phyloP scores from a whole-genome alignment of 2,329 filamentous ascomycete species.

The Parafenestella ontariensis region DNA sequence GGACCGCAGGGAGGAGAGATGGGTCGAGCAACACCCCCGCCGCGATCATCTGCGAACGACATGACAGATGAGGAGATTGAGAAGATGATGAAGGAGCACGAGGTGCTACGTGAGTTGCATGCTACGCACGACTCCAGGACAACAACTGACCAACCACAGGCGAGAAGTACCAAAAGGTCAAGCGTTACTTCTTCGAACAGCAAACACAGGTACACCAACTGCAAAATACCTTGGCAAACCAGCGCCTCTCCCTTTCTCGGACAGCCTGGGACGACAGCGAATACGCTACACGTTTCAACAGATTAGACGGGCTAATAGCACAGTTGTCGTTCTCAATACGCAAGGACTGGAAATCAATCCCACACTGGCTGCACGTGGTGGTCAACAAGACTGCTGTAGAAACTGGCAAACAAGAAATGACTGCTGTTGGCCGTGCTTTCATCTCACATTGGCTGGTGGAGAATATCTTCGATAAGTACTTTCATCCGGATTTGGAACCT shows the following conservation, averaged over 20 bases:
- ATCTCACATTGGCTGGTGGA: constrained; percentile 91
- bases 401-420: constrained; percentile 97
- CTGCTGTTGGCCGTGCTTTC: constrained; percentile 85
- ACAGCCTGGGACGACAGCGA: constrained; percentile 95
- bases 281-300: constrained; percentile 86
- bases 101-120: constrained; percentile 55
- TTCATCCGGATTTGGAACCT: constrained; percentile 86
- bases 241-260: constrained; percentile 90
- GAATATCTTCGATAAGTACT: constrained; percentile 88
- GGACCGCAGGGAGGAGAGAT: constrained; percentile 38
- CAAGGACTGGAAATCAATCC: constrained; percentile 88
- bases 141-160: constrained; percentile 59
- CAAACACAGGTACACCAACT: constrained; percentile 88
- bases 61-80: constrained; percentile 57
- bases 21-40: constrained; percentile 55
- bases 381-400: constrained; percentile 86
- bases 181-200: constrained; percentile 95
- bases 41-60: constrained; percentile 48
- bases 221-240: constrained; percentile 96
- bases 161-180: constrained; percentile 97
- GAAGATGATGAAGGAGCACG: constrained; percentile 58
- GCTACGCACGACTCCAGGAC: neutral
- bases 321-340: constrained; percentile 95
- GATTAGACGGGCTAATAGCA: constrained; percentile 91
- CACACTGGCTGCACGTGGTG: constrained; percentile 77